These are phyloP conservation scores for Posidonia australis DNA, from an alignment of 106 monocot species.

Conservation along the genomic window DNA sequence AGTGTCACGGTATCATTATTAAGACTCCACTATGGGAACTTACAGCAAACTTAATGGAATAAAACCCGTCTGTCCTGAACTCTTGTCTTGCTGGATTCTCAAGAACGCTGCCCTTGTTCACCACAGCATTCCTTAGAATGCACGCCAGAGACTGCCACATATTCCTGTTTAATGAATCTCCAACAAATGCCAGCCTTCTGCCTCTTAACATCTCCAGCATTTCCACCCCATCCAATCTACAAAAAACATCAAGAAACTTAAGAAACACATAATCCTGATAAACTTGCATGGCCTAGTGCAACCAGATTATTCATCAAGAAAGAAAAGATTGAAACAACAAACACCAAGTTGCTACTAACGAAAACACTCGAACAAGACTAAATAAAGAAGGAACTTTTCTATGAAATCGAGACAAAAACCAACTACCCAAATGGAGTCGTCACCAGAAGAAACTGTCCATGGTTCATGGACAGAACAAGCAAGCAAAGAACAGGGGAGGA, in stretches of 20 bases:
- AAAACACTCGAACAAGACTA: neutral
- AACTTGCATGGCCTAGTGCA: no score
- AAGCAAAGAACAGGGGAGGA: no score
- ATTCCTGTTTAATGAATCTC: constrained; percentile 42
- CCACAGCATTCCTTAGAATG: constrained; percentile 20
- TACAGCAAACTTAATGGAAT: constrained; percentile 27
- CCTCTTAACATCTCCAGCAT: constrained; percentile 38
- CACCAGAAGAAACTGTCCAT: neutral
- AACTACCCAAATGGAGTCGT: neutral
- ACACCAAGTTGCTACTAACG: neutral
- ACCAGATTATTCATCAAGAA: no score
- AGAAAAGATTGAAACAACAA: neutral
- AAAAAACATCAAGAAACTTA: neutral
- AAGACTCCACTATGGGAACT: no score
- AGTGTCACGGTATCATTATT: no score
- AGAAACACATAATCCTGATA: no score
- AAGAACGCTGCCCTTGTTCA: constrained; percentile 4
- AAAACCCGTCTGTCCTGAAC: constrained; percentile 23
- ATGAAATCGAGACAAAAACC: neutral
- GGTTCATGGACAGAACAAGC: no score
- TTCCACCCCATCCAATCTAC: constrained; percentile 25
- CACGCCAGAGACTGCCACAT: constrained; percentile 52
- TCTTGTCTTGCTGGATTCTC: constrained; percentile 26
- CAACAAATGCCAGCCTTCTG: constrained; percentile 32
- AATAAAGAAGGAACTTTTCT: neutral